phyloP scores from a whole-genome alignment of 2,329 filamentous ascomycete species.

The Phialophora chinensis region DNA sequence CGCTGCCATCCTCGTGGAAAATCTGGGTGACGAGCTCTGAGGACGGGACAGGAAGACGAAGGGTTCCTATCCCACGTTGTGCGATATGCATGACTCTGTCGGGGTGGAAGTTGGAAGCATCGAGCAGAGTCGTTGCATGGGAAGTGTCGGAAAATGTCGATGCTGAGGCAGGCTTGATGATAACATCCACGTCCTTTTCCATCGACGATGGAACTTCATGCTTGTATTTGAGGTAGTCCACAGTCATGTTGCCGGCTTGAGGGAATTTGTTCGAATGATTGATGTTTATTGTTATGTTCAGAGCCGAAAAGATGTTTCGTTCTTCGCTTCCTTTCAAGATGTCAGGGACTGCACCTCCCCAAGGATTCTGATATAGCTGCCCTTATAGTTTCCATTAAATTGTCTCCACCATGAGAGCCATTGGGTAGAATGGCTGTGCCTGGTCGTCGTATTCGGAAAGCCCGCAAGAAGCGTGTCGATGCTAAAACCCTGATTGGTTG shows the following conservation, averaged over 20 bases:
- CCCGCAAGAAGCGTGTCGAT: background rate
- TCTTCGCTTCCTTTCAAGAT: background rate
- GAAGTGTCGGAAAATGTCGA: conserved; percentile 19
- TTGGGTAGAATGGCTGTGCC: background rate
- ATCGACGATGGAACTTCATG: background rate
- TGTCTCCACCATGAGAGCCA: too few species aligned
- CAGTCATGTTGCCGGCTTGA: background rate
- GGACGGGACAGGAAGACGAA: conserved; percentile 47
- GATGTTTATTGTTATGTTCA: conserved; percentile 15
- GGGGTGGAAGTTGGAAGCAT: conserved; percentile 16
- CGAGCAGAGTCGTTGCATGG: conserved; percentile 8
- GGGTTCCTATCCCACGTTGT: conserved; percentile 41
- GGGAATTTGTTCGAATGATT: conserved; percentile 6
- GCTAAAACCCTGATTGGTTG: background rate
- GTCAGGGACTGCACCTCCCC: background rate
- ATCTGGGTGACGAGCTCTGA: conserved; percentile 48
- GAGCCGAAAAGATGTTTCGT: background rate
- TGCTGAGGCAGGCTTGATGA: conserved; percentile 9
- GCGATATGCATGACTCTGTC: conserved; percentile 38
- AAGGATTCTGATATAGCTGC: background rate
- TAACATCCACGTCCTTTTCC: conserved; percentile 6
- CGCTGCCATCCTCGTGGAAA: conserved; percentile 45
- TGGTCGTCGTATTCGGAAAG: conserved; percentile 6
- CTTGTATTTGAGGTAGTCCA: background rate
- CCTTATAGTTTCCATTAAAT: background rate